Conservation (phyloP, 305 asterid species). For the Solanum hybrid region DNA sequence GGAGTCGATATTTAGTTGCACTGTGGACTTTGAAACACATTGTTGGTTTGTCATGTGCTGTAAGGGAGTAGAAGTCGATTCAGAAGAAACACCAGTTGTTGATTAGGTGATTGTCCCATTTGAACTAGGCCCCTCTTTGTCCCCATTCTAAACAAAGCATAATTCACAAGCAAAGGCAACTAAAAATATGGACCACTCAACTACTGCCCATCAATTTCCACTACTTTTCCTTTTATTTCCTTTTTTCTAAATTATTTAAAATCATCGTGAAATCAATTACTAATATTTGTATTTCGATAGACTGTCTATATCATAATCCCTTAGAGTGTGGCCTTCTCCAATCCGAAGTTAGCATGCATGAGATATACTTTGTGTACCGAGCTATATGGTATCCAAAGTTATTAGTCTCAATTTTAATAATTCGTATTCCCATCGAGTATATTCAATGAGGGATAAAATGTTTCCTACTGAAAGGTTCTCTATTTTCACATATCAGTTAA, state of each 20-base stretch:
- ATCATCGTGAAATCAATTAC: neutral
- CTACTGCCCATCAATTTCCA: neutral
- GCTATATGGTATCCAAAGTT: neutral
- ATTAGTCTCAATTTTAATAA: neutral
- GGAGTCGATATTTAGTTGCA: neutral
- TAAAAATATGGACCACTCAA: neutral
- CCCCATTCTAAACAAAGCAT: neutral
- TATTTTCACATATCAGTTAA: neutral
- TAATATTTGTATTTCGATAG: neutral
- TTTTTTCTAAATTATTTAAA: neutral
- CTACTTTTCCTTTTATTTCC: neutral
- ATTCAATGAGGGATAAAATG: neutral
- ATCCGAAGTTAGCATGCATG: neutral
- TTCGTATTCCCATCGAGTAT: neutral
- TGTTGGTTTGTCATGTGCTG: conserved; percentile 1
- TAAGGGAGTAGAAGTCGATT: neutral
- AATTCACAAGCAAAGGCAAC: neutral
- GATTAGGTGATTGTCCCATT: conserved; percentile 4
- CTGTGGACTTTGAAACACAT: neutral
- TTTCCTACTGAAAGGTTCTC: neutral
- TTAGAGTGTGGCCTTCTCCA: neutral
- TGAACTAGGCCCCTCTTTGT: neutral
- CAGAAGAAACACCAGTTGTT: neutral
- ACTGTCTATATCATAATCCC: neutral
- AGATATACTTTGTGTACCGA: neutral